Conservation (phyloP, 1,139 yeast species). For the Lodderomyces jiufengensis region DNA sequence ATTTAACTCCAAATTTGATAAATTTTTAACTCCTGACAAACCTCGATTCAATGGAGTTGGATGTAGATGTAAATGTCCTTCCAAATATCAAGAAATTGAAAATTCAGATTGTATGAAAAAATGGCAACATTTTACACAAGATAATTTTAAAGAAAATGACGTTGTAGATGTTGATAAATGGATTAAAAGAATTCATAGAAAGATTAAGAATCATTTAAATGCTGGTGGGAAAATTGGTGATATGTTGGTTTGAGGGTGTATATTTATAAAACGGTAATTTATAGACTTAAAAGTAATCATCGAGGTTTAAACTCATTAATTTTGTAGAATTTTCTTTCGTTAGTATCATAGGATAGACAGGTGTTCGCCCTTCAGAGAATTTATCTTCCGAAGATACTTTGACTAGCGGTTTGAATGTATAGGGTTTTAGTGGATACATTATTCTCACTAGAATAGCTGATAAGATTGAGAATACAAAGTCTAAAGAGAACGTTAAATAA, state of each 20-base stretch:
- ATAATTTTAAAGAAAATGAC: constrained; percentile 23
- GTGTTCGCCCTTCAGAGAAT: too few relatives aligned
- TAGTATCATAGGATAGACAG: too few relatives aligned
- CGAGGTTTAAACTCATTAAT: too few relatives aligned
- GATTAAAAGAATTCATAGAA: constrained; percentile 28
- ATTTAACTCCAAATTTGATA: constrained; percentile 12
- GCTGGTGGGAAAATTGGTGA: constrained; percentile 7
- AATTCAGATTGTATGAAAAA: constrained; percentile 51
- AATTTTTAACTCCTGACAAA: constrained; percentile 42
- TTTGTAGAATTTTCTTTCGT: too few relatives aligned
- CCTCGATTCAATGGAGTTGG: constrained; percentile 61
- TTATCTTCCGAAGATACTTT: too few relatives aligned
- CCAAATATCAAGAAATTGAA: constrained; percentile 39
- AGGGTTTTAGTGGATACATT: too few relatives aligned
- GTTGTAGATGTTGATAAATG: constrained; percentile 33
- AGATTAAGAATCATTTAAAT: constrained; percentile 8
- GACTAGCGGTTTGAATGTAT: too few relatives aligned
- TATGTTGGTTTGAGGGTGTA: neutral
- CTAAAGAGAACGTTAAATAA: too few relatives aligned
- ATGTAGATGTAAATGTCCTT: constrained; percentile 82
- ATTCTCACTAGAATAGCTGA: too few relatives aligned
- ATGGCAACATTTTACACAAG: constrained; percentile 49
- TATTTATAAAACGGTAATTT: too few relatives aligned
- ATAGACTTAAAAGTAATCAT: too few relatives aligned
- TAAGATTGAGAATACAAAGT: too few relatives aligned